These are phyloP conservation scores for Suillus bovinus DNA, from an alignment of 768 basidiomycete species.

Conservation along the genomic window DNA sequence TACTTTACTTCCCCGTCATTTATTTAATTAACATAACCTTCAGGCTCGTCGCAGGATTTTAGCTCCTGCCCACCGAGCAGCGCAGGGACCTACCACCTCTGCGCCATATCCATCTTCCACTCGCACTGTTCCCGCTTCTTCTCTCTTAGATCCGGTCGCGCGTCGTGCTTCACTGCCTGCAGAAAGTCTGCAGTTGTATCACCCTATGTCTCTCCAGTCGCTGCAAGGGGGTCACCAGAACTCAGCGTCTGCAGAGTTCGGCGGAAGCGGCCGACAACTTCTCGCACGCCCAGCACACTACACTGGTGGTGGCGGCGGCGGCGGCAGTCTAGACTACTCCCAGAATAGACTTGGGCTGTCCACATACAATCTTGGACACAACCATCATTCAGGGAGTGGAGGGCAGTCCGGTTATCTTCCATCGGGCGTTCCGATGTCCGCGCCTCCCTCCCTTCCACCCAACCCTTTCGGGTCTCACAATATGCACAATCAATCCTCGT, in stretches of 20 bases:
- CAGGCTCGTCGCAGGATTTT: conserved; percentile 83
- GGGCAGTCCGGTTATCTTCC: conserved; percentile 30
- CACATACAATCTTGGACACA: conserved; percentile 37
- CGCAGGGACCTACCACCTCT: conserved; percentile 76
- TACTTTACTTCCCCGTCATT: conserved; percentile 27
- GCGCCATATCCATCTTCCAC: conserved; percentile 62
- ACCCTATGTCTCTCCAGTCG: conserved; percentile 76
- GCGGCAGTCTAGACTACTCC: conserved; percentile 24
- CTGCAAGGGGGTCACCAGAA: conserved; percentile 33
- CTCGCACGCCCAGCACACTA: conserved; percentile 40
- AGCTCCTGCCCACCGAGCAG: conserved; percentile 76
- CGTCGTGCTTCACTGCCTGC: conserved; percentile 70
- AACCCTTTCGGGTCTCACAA: conserved; percentile 34
- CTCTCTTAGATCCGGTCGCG: conserved; percentile 38
- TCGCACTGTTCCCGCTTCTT: conserved; percentile 26
- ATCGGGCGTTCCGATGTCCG: conserved; percentile 50
- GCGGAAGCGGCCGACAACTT: conserved; percentile 45
- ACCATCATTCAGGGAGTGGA: conserved; percentile 42
- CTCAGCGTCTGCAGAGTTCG: conserved; percentile 40
- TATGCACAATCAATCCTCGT: conserved; percentile 24
- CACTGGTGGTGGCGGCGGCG: conserved; percentile 18
- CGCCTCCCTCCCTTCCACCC: conserved; percentile 48
- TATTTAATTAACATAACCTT: conserved; percentile 17
- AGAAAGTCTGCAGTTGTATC: conserved; percentile 73
- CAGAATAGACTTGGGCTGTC: conserved; percentile 41